A percentile compares a stretch with the other conserved stretches of the same genome.
phyloP scores from a whole-genome alignment of 208 protist species.

The Histomonas meleagridis region DNA sequence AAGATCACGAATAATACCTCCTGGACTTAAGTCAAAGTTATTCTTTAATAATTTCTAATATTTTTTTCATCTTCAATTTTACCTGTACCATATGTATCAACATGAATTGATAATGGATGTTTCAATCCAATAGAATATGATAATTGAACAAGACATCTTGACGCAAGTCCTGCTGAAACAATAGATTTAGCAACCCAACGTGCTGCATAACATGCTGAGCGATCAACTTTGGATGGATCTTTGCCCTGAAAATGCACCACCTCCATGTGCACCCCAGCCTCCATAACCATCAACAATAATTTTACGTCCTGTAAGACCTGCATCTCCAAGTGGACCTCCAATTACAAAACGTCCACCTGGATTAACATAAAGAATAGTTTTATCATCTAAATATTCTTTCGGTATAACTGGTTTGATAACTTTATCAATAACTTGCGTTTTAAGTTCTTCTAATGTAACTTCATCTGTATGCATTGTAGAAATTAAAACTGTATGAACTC shows the following conservation, averaged over 20 bases:
- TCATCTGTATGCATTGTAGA: conserved; percentile 89
- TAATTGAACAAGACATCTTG: conserved; percentile 86
- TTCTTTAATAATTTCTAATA: conserved; percentile 78
- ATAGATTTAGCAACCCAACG: conserved; percentile 98
- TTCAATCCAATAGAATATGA: conserved; percentile 96
- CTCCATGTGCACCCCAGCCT: conserved; percentile 97
- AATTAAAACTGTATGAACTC: conserved; percentile 92
- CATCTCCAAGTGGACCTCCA: conserved; percentile 94
- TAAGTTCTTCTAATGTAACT: conserved; percentile 45
- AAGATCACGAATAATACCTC: conserved; percentile 84
- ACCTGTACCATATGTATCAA: conserved; percentile 92
- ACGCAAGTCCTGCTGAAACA: conserved; percentile 73
- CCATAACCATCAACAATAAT: conserved; percentile 99
- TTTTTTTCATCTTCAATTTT: conserved; percentile 53
- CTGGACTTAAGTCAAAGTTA: conserved; percentile 94
- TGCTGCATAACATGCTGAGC: conserved; percentile 91
- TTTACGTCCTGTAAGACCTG: conserved; percentile 97
- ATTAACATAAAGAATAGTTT: conserved; percentile 91
- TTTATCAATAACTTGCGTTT: conserved; percentile 72
- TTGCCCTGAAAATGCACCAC: conserved; percentile 99
- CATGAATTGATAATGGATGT: conserved; percentile 68
- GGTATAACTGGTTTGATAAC: conserved; percentile 83
- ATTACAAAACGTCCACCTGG: conserved; percentile 96
- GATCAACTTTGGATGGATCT: conserved; percentile 98
- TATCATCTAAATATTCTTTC: conserved; percentile 71